Conservation (phyloP, 768 basidiomycete genomes). For the Mycena kentingensis region DNA sequence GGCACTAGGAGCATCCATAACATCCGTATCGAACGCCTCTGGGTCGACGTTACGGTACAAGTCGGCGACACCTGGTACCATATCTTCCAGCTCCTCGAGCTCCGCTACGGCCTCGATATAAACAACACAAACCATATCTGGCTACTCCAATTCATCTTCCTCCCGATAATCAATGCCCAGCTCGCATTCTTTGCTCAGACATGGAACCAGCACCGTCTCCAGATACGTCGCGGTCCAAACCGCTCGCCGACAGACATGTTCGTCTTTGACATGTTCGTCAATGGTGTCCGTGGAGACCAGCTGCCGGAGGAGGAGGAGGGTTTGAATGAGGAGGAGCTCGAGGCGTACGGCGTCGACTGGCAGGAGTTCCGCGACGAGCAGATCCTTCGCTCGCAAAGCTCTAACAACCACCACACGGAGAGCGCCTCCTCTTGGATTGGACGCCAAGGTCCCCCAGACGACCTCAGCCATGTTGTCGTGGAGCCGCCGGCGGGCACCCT, state of each 20-base stretch:
- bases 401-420: conserved; percentile 6
- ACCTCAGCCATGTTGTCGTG: conserved; percentile 11
- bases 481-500: conserved; percentile 2
- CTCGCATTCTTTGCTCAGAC: conserved; percentile 28
- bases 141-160: conserved; percentile 42
- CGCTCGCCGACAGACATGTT: neutral
- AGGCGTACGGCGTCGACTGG: conserved; percentile 19
- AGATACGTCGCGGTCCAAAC: neutral
- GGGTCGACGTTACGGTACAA: conserved; percentile 37
- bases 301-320: conserved; percentile 3
- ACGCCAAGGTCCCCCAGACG: conserved; percentile 3
- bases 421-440: conserved; percentile 7
- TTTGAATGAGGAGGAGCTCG: conserved; percentile 5
- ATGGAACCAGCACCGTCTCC: conserved; percentile 40
- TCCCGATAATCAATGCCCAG: conserved; percentile 35
- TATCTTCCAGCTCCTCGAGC: conserved; percentile 39
- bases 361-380: conserved; percentile 10
- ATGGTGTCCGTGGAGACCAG: conserved; percentile 29
- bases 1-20: conserved; percentile 43
- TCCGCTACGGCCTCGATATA: conserved; percentile 29
- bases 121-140: conserved; percentile 37
- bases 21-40: conserved; percentile 40
- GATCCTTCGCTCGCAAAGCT: conserved; percentile 1
- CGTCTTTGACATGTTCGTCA: conserved; percentile 31
- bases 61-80: conserved; percentile 40